Evolutionary conservation across 305 asterid genomes (phyloP), one percentile per base, ranked within the genome.

Genomic region (Fraxinus latifolia): DNA sequence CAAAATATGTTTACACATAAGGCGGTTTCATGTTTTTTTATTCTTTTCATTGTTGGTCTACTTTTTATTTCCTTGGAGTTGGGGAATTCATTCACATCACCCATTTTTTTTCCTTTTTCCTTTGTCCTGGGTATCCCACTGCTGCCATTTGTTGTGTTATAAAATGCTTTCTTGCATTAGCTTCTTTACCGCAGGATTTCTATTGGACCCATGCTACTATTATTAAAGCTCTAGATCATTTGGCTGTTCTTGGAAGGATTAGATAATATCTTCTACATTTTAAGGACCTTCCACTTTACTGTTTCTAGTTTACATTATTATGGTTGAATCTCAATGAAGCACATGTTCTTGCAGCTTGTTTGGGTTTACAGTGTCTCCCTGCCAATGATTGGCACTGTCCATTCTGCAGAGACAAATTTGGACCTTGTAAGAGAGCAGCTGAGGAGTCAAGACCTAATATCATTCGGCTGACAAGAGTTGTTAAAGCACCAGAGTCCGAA

Each of bases 391-490:
- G 98, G 99, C 88, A 83, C 42, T 96, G 98, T 87, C 87, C 91
- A 19, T 84, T 88, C 90, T 96, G 99, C 88, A 83, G 58, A 75
- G 98, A 94, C 89, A 96, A 87, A 67, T 79, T 80, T 79, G 90
- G 91, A 74, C 84, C 94, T 80, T 91, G 90, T 84, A 88, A 91
- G 86, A 93, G 86, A 88, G 82, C 89, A 79, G 74, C 89, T 74
- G 93, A 93, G 77, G 95, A 89, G 81, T 88, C 90, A 0, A 90
- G 92, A 80, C 93, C 97, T 82, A 87, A 89, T 78, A 83, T 90
- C 85, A 78, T 92, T 79, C 90, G 98, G 84, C 88, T 93, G 85
- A 94, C 89, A 79, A 91, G 98, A 89, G 97, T 93, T 83, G 99
- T 92, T 37, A 93, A 90, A 86, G 93, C 97, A 80, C 95, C 98